These are phyloP conservation scores for Pseudogymnoascus pannorum DNA, from an alignment of 2,329 filamentous ascomycete species.

Conservation along the genomic window DNA sequence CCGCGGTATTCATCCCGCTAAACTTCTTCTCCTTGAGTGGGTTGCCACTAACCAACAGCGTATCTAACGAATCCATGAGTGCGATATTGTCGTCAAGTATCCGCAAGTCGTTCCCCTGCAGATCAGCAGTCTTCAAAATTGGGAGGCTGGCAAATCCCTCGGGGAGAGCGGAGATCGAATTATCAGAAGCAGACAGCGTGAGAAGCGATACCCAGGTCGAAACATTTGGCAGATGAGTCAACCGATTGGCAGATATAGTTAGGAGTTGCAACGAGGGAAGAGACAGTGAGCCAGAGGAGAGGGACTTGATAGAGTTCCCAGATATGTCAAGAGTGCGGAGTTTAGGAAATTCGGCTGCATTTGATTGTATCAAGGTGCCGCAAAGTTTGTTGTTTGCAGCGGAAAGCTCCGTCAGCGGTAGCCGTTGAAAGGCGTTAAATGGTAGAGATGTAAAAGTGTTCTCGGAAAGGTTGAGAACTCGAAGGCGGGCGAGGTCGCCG, in stretches of 20 bases:
- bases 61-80: slow-evolving; percentile 68
- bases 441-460: slow-evolving; percentile 69
- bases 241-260: slow-evolving; percentile 71
- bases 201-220: slow-evolving; percentile 65
- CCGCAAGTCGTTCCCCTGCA: slow-evolving; percentile 77
- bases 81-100: slow-evolving; percentile 69
- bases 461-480: slow-evolving; percentile 69
- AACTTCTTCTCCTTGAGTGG: slow-evolving; percentile 85
- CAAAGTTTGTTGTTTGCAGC: slow-evolving; percentile 72
- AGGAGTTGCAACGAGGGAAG: slow-evolving; percentile 66
- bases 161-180: slow-evolving; percentile 69
- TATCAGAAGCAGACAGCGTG: slow-evolving; percentile 73
- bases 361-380: slow-evolving; percentile 61
- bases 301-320: slow-evolving; percentile 57
- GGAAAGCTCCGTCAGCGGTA: slow-evolving; percentile 67
- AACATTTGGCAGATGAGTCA: slow-evolving; percentile 66
- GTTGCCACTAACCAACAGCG: slow-evolving; percentile 78
- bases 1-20: slow-evolving; percentile 68
- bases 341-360: slow-evolving; percentile 49
- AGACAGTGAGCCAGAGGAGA: slow-evolving; percentile 29
- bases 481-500: slow-evolving; percentile 59
- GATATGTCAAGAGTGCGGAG: slow-evolving; percentile 74
- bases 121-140: slow-evolving; percentile 68
- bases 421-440: slow-evolving; percentile 56
- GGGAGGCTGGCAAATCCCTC: slow-evolving; percentile 62